Base-by-base conservation (phyloP, 331 rosid genomes). In the Quercus tomentella region DNA sequence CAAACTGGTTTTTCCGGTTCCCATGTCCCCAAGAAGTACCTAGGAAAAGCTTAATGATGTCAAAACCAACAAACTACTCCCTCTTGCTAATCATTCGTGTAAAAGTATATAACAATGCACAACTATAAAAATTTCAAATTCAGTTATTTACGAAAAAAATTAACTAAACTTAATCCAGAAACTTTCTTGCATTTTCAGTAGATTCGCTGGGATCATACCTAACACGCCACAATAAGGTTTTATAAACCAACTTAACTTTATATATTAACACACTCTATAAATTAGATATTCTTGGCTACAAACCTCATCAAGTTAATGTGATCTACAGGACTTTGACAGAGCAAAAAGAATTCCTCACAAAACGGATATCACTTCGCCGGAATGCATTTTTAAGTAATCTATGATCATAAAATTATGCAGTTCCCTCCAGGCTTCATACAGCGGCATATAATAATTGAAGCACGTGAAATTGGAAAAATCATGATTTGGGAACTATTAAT, bases 11-110 rank as follows among this genome's bases (percentile, higher is more conserved):
- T 93, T 93, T 79, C 98, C 98, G 12, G 98, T 58, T 73, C 98
- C 98, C 94, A 93, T 89, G 84, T 91, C 97, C 28, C 98, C 98
- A 58, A 93, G 94, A 81, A 93, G 89, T 37, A 93, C 98, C 98
- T 93, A 87, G 3, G 28, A 77, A 65, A 70, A 68, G 57, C 66
- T 65, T 31, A n/a, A 69, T 49, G 23, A 8, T 28, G 35, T 76
- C 41, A 86, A 58, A 4, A 74, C 9, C 45, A 52, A 56, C 35
- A 26, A 41, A 73, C 18, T 7, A 58, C 11, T 72, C 28, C 25
- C 33, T 49, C 67, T 70, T 49, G 28, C 79, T 22, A 78, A 63
- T 70, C 20, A 60, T 69, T 17, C 62, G 15, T 54, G 52, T 25
- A 20, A 28, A 63, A 30, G 41, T 28, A 63, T 35, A 63, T 63